Conservation (phyloP, 352 stramenopile genomes). For the Globisporangium uncinulatum region DNA sequence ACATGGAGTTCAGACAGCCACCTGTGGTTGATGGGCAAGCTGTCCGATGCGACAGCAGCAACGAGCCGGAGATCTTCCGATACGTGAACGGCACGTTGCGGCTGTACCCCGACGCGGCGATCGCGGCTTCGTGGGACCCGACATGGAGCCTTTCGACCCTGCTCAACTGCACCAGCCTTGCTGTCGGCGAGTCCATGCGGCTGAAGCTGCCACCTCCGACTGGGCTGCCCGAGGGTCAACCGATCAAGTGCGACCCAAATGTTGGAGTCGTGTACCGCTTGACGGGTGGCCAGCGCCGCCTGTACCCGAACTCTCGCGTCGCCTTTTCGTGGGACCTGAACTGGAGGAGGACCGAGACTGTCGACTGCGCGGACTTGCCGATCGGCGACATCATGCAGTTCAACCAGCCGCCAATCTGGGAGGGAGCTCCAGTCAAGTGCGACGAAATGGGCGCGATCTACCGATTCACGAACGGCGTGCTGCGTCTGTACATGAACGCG, state of each 20-base stretch:
- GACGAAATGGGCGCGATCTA: conserved; percentile 1
- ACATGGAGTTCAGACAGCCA: conserved; percentile 13
- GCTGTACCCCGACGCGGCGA: conserved; percentile 12
- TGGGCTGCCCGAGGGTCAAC: conserved; percentile 4
- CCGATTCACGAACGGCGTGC: conserved; percentile 4
- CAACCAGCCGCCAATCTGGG: conserved; percentile 6
- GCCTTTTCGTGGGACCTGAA: conserved; percentile 19
- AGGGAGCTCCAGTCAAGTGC: conserved; percentile 14
- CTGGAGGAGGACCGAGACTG: conserved; percentile 4
- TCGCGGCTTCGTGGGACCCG: conserved; percentile 19
- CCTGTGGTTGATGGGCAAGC: conserved; percentile 9
- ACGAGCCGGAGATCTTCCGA: conserved; percentile 1
- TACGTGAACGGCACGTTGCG: conserved; percentile 5
- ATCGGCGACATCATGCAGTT: conserved; percentile 4
- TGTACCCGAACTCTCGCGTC: conserved; percentile 18
- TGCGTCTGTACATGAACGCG: conserved; percentile 7
- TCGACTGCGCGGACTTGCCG: conserved; percentile 16
- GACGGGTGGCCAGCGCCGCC: conserved; percentile 9
- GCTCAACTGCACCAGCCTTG: conserved; percentile 12
- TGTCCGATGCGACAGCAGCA: conserved; percentile 9
- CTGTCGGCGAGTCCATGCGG: conserved; percentile 1
- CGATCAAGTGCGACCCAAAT: conserved; percentile 12
- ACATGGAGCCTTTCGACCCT: conserved; percentile 6
- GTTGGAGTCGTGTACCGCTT: conserved; percentile 9
- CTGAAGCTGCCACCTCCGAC: conserved; percentile 5